Conservation (phyloP, 2,329 filamentous ascomycete genomes). For the Cryphonectria japonica region DNA sequence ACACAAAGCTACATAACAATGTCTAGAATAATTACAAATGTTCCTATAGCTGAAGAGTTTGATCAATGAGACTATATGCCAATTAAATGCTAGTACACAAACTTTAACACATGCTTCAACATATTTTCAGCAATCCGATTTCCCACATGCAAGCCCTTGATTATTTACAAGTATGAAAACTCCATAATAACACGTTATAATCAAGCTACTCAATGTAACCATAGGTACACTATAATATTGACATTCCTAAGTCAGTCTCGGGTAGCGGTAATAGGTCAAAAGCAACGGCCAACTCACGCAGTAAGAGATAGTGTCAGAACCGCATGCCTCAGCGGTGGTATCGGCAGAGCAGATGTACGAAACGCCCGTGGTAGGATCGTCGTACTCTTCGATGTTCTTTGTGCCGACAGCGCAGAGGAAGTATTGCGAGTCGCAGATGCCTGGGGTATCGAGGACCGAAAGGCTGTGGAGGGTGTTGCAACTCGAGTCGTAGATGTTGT, state of each 20-base stretch:
- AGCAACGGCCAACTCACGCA: constrained; percentile 14
- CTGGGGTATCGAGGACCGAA: constrained; percentile 6
- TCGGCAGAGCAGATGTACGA: constrained; percentile 21
- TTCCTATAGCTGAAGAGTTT: not conserved
- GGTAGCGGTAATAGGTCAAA: not conserved
- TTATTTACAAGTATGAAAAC: not conserved
- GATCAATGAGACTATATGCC: not conserved
- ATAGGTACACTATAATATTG: not conserved
- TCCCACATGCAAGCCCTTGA: not conserved
- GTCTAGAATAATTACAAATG: not conserved
- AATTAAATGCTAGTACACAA: not conserved
- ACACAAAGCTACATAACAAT: not conserved
- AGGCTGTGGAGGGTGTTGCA: constrained; percentile 22
- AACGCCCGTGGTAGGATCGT: constrained; percentile 21
- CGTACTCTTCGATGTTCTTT: constrained; percentile 12
- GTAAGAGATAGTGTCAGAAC: constrained; percentile 12
- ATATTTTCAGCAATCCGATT: not conserved
- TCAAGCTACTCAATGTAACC: not conserved
- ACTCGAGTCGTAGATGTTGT: constrained; percentile 18
- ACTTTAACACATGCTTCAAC: not conserved
- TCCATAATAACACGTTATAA: not conserved
- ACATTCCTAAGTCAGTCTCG: not conserved
- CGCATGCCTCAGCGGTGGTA: constrained; percentile 19
- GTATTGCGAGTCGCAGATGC: constrained; percentile 19
- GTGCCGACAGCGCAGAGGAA: constrained; percentile 21